A percentile compares a stretch with the other conserved stretches of the same genome.
These are phyloP conservation scores for Xylariaceae sp. DNA, from an alignment of 2,329 filamentous ascomycete genomes.

Conservation along the genomic window DNA sequence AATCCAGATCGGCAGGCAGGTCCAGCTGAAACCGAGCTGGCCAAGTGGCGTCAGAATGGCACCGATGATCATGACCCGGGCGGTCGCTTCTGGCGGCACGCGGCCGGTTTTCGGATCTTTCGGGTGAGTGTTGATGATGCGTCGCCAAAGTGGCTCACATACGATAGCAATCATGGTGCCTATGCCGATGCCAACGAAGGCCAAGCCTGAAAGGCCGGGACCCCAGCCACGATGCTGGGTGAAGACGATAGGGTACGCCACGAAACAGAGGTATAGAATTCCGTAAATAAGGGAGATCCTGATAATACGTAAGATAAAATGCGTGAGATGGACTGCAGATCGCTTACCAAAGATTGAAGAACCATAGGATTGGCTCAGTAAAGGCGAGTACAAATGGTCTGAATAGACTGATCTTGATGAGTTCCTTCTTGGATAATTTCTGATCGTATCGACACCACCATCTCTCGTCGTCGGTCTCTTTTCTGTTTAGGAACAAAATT, in stretches of 20 bases:
- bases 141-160: constrained; percentile 67
- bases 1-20: constrained; percentile 69
- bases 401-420: constrained; percentile 71
- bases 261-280: constrained; percentile 85
- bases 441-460: constrained; percentile 82
- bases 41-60: constrained; percentile 70
- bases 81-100: constrained; percentile 73
- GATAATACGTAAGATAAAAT: constrained; percentile 3
- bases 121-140: constrained; percentile 71
- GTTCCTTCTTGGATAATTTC: constrained; percentile 55
- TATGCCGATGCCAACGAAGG: constrained; percentile 69
- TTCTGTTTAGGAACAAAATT: too few relatives aligned
- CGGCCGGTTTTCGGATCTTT: constrained; percentile 72
- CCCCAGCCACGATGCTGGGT: constrained; percentile 70
- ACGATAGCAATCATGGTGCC: constrained; percentile 60
- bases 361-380: constrained; percentile 77
- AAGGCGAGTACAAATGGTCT: constrained; percentile 73
- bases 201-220: constrained; percentile 66
- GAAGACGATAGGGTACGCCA: constrained; percentile 86
- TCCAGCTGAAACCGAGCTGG: constrained; percentile 86
- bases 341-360: constrained; percentile 60
- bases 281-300: constrained; percentile 81
- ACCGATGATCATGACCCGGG: constrained; percentile 74
- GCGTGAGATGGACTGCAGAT: background rate
- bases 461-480: constrained; percentile 64